Evolutionary conservation across 2,329 filamentous ascomycete species (phyloP), one percentile per base, ranked within the genome.

Genomic region (Microdochium nivale): DNA sequence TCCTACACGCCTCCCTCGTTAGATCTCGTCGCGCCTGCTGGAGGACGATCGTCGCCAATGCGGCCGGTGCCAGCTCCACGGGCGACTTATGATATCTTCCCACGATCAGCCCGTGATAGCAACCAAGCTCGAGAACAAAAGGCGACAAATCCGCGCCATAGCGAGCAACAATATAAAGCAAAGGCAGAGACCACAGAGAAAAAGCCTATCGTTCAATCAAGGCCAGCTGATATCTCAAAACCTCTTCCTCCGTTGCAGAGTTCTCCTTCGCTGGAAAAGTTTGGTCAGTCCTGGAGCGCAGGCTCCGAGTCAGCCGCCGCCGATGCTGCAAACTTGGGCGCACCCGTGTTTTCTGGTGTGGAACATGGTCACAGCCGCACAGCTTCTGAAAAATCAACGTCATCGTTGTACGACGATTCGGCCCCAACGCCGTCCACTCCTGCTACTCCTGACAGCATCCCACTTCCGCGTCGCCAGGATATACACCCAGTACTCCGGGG

Each of bases 381-480:
- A 32, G 67, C 62, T 11, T 72, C 70, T 0, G 63, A 65, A 25
- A 60, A 62, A 16, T 74, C 72, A 1, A 72, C 71, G 2, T 69
- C 70, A 1, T 74, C 72, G 0, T 70, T 67, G 5, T 70, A 65
- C 25, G 70, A 70, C 49, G 71, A 73, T 33, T 62, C 61, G 10
- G 68, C 67, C 2, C 66, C 67, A 2, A 65, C 67, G 3, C 64
- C 68, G 1, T 70, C 69, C 1, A 65, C 66, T 13, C 61, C 62
- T 1, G 70, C 67, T 3, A 74, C 70, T 0, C 70, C 70, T 3
- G 68, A 71, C 48, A 73, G 67, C 7, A 73, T 70, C 4, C 61
- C 70, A n/a, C 70, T 71, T 2, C 71, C 73, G 49, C 72, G 70
- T 4, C 60, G 64, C 10, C 70, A 67, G 53, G 70, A 65, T n/a